Percentiles rank a stretch among this genome's conserved stretches.
Evolutionary conservation across 164 flowering plant species (phyloP).

Genomic region (Chimonanthus praecox): DNA sequence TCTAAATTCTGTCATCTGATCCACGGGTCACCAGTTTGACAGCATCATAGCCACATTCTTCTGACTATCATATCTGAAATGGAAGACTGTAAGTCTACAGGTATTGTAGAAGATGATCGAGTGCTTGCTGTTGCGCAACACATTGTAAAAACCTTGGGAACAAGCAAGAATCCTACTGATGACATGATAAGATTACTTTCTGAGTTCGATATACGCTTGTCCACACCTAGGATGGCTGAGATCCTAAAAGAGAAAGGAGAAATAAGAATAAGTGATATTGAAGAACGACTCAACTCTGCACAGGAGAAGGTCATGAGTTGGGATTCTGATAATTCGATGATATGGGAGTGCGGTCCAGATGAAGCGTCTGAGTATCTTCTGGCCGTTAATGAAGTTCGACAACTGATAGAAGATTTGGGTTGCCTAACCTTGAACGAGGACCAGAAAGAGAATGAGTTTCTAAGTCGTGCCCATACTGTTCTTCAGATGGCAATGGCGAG

Average conservation of each 20-base stretch:
- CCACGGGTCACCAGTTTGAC: background rate
- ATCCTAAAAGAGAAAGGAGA: background rate
- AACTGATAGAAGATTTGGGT: conserved; percentile 42
- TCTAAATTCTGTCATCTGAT: background rate
- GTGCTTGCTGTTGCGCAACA: conserved; percentile 64
- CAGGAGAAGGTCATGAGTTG: conserved; percentile 51
- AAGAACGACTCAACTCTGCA: conserved; percentile 24
- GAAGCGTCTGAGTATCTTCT: conserved; percentile 51
- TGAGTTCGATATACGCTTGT: background rate
- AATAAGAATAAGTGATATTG: background rate
- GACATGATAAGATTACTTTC: conserved; percentile 10
- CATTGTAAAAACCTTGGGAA: conserved; percentile 46
- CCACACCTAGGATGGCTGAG: conserved; percentile 4
- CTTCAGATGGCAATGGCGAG: conserved; percentile 73
- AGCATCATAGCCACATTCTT: background rate
- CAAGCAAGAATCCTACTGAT: conserved; percentile 33
- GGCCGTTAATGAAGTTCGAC: conserved; percentile 45
- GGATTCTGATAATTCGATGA: conserved; percentile 61
- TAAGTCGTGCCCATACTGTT: conserved; percentile 44
- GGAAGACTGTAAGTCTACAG: conserved; percentile 34
- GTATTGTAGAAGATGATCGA: conserved; percentile 42
- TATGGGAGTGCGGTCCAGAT: conserved; percentile 60
- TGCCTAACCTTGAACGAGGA: conserved; percentile 20
- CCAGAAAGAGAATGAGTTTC: conserved; percentile 23
- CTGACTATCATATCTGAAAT: conserved; percentile 11